Evolutionary conservation across 108 stramenopile genomes (phyloP).

Genomic region (Skeletonema potamos): DNA sequence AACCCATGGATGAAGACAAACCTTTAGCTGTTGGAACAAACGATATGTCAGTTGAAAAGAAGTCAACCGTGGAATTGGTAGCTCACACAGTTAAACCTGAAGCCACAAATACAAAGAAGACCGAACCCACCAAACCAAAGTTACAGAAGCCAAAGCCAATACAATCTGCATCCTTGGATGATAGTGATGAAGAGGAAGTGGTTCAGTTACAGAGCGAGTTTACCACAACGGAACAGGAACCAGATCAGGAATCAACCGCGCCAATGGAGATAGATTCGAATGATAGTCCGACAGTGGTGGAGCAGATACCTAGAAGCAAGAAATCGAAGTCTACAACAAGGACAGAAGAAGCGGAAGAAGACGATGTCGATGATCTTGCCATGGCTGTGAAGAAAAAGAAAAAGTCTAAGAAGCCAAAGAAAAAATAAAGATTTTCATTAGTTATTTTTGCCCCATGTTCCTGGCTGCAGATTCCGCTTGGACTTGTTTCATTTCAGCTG

Average conservation of each 20-base stretch:
- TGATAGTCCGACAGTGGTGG: not conserved
- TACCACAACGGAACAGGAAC: conserved; percentile 4
- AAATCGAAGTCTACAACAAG: conserved; percentile 2
- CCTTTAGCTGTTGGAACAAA: not conserved
- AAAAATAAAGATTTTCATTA: conserved; percentile 6
- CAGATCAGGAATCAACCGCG: not conserved
- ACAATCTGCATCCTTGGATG: conserved; percentile 34
- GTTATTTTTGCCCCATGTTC: conserved; percentile 3
- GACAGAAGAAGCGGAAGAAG: not conserved
- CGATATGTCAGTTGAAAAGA: no score
- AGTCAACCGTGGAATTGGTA: conserved; percentile 12
- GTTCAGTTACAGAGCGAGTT: conserved; percentile 72
- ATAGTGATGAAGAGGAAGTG: conserved; percentile 74
- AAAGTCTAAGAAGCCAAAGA: conserved; percentile 25
- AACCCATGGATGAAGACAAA: not conserved
- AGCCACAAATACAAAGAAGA: not conserved
- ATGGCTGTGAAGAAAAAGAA: conserved; percentile 30
- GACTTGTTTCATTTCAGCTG: conserved; percentile 2
- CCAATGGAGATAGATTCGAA: not conserved
- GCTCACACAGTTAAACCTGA: not conserved
- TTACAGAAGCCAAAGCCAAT: not conserved
- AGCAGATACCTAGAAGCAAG: not conserved
- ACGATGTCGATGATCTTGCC: conserved; percentile 20
- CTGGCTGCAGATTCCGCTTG: conserved; percentile 22
- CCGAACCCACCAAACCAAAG: conserved; percentile 1